Conservation (phyloP, 2,329 filamentous ascomycete genomes). For the Fusarium gaditjirri region DNA sequence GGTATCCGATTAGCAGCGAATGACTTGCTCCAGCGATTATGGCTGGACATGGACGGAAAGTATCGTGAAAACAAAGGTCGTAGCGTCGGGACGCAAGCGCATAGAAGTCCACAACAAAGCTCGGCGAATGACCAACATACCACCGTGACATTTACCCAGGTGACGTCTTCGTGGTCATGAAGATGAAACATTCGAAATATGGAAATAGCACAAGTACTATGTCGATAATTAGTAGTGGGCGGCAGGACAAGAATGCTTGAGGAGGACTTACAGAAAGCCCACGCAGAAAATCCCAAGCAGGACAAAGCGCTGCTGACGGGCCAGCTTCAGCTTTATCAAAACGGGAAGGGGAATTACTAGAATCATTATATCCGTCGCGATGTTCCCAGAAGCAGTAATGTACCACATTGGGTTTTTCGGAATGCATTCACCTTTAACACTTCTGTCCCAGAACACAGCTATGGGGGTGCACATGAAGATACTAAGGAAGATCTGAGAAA, state of each 20-base stretch:
- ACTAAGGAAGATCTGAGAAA: neutral
- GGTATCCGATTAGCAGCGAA: rapidly evolving
- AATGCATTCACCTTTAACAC: neutral
- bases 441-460: neutral
- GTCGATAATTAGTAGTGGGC: rapidly evolving
- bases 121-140: neutral
- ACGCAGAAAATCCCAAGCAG: neutral
- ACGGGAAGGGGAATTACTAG: neutral
- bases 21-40: neutral
- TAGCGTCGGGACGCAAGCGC: neutral
- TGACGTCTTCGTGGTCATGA: rapidly evolving
- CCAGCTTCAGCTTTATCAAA: rapidly evolving
- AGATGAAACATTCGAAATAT: neutral
- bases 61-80: neutral
- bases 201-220: neutral
- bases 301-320: neutral
- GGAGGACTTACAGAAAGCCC: neutral
- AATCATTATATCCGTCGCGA: neutral
- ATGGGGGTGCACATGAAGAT: neutral
- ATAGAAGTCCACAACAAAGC: neutral
- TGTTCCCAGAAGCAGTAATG: neutral
- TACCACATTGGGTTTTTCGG: neutral
- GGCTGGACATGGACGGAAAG: neutral
- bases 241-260: rapidly evolving
- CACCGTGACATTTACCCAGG: neutral